Evolutionary conservation across 2,329 filamentous ascomycete species (phyloP).

Genomic region (Aurifilum marmelostoma): DNA sequence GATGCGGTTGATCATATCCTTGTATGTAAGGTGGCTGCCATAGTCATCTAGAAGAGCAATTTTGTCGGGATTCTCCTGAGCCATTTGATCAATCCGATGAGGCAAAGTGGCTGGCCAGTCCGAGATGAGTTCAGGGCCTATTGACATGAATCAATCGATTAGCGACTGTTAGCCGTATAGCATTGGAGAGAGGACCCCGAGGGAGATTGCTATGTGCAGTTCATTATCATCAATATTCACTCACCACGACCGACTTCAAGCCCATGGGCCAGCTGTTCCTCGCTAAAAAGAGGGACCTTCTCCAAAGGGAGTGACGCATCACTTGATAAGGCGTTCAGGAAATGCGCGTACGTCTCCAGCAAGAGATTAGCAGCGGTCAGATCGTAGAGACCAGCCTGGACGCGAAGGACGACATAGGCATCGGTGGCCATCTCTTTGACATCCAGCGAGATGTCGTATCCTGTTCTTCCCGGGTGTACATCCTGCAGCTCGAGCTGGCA

Average conservation of each 20-base stretch:
- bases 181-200: too few species aligned
- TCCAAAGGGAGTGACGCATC: background rate
- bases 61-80: slow-evolving; percentile 26
- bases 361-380: background rate
- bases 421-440: background rate
- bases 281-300: background rate
- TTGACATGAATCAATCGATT: background rate
- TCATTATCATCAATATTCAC: slow-evolving; percentile 7
- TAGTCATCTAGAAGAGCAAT: slow-evolving; percentile 31
- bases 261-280: slow-evolving; percentile 28
- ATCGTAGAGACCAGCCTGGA: background rate
- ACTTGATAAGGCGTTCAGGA: background rate
- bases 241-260: slow-evolving; percentile 29
- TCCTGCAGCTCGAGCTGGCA: slow-evolving; percentile 24
- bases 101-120: background rate
- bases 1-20: slow-evolving; percentile 38
- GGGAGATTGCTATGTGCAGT: too few species aligned
- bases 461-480: slow-evolving; percentile 30
- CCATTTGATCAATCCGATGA: slow-evolving; percentile 40
- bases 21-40: slow-evolving; percentile 40
- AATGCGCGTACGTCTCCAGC: background rate
- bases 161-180: too few species aligned
- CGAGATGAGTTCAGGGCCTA: background rate
- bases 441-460: slow-evolving; percentile 1
- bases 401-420: background rate